Conservation (phyloP, 2,329 filamentous ascomycete species). For the Hymenoscyphus albidus region DNA sequence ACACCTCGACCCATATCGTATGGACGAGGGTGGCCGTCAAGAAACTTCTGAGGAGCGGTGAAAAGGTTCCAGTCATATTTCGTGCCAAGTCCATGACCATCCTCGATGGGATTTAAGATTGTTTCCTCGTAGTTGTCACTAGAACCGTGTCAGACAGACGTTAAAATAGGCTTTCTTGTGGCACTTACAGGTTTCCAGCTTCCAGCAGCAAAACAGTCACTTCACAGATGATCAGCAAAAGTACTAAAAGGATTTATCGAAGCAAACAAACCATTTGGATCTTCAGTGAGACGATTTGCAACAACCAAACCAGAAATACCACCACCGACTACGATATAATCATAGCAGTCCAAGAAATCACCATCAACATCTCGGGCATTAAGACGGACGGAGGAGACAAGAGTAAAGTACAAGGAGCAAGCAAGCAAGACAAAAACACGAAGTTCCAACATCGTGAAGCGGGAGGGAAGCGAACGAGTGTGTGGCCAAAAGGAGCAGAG, state of each 20-base stretch:
- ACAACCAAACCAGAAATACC: constrained; percentile 45
- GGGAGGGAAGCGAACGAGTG: background rate
- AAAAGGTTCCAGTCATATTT: constrained; percentile 42
- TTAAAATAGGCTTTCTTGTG: too few relatives aligned
- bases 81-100: constrained; percentile 34
- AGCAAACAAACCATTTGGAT: constrained; percentile 19
- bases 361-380: constrained; percentile 22
- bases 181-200: constrained; percentile 26
- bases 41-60: constrained; percentile 38
- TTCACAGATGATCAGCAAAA: constrained; percentile 12
- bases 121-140: constrained; percentile 29
- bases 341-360: constrained; percentile 32
- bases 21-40: constrained; percentile 25
- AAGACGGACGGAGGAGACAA: constrained; percentile 18
- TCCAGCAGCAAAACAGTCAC: constrained; percentile 29
- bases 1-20: constrained; percentile 25
- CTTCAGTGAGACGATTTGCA: constrained; percentile 42
- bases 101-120: constrained; percentile 26
- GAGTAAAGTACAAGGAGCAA: constrained; percentile 1
- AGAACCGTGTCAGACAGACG: constrained; percentile 3
- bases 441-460: background rate
- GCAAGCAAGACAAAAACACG: background rate
- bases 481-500: background rate
- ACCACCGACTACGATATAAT: constrained; percentile 44
- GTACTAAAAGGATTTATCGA: background rate